Evolutionary conservation across 148 eudicot genomes (phyloP), one percentile per base, ranked within the genome.

Genomic region (Fagopyrum homotropicum): DNA sequence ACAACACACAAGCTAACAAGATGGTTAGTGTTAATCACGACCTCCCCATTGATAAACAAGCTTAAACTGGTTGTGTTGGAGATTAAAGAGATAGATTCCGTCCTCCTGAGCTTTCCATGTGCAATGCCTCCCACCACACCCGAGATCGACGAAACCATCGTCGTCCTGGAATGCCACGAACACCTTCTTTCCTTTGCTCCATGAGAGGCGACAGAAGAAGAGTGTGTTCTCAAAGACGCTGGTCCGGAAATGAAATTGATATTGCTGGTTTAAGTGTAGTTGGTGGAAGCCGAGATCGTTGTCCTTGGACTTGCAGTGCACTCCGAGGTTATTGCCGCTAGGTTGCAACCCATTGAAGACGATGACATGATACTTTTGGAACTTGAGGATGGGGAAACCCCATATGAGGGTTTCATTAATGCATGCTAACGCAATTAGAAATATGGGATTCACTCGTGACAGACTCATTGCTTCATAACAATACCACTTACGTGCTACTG

Each of bases 251-350:
- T 5, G 2, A 9, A 74, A 69, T 12, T 35, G 54, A 43, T 64
- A 77, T 1, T 1, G 1, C 0, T 8, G 54, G 10, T 14, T 2
- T 7, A 45, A 55, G 0, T 60, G 60, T 4, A 81, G 15, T 0
- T 9, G 0, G 7, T 77, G 72, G 4, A 68, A 54, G 4, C 80
- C 77, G 0, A 76, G 29, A 74, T 74, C 75, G 29, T 77, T 48
- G 5, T 70, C 75, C 47, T 29, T 45, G 9, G 75, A 74, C 56
- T 81, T 77, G 72, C 83, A 77, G 40, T 81, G 75, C 35, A 59
- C 66, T 9, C 10, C 40, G 26, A 59, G 66, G 9, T 22, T 17
- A 59, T 59, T 4, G 66, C 40, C 66, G 8, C 66, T 22, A 26
- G 66, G 35, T 8, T 59, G 11, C 66, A 59, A 22, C 4, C 66